Evolutionary conservation across 2,329 filamentous ascomycete genomes (phyloP), one percentile per base, ranked within the genome.

Genomic region (Stagonosporopsis vannaccii): DNA sequence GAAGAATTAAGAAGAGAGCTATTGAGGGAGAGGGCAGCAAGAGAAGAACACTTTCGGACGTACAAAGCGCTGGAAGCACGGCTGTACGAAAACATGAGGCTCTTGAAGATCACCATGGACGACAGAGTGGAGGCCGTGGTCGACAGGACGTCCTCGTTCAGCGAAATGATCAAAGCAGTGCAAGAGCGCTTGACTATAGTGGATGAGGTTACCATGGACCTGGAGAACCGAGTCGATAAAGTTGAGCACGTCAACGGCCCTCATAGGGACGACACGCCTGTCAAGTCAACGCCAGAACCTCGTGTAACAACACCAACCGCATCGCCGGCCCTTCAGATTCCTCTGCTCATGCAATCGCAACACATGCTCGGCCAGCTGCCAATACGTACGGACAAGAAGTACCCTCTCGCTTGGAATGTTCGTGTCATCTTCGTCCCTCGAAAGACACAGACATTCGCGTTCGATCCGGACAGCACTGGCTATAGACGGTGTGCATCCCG

Each of bases 91-190:
- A 77, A 76, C 58, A 75, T 75, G 73, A 67, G 69, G 41, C 56
- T 67, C 13, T 40, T 77, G 48, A 77, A 77, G 55, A 66, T 77
- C 32, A 66, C 70, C 43, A 72, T 77, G 66, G 75, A 77, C 51
- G 75, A 77, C 60, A 72, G 70, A 59, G 70, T 77, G 32, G 75
- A 77, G 61, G 74, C 73, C 7, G 73, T 76, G n/a, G 73, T 77
- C 19, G 75, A 77, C 59, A 70, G 71, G 58, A 75, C 74, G 30
- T 73, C 74, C 17, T 71, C 75, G 33, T 72, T 71, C 60, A 68
- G 71, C 44, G 70, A 76, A 45, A 70, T 72, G 58, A 73, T 77
- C 63, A 74, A 73, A 56, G 61, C 59, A 9, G 63, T 75, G 26
- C 71, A 75, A 49, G 71, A 76, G 60, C 68, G 72, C 40, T 49